Conservation (phyloP, 257 asterid species). For the Forsythia viridissima region DNA sequence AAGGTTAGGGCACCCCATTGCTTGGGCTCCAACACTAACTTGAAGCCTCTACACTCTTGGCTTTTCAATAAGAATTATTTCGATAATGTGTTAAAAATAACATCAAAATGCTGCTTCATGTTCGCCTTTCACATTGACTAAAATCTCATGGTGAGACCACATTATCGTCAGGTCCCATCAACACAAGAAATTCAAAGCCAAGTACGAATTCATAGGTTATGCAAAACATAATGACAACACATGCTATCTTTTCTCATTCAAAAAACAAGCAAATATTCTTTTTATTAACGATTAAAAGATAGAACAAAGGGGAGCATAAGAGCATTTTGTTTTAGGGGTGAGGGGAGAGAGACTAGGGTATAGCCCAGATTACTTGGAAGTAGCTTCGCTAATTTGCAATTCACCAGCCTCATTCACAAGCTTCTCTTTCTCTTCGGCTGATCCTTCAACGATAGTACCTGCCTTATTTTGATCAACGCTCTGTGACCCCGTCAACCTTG, state of each 20-base stretch:
- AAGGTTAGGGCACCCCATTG: neutral
- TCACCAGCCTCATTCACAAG: conserved; percentile 34
- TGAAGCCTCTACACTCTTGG: neutral
- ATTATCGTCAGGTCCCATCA: neutral
- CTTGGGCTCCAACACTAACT: neutral
- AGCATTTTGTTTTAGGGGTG: no score
- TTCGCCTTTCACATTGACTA: neutral
- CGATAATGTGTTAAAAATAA: neutral
- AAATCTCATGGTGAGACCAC: neutral
- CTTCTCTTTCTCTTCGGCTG: conserved; percentile 43
- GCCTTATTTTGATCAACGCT: conserved; percentile 20
- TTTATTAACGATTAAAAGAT: no score
- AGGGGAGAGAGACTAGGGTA: no score
- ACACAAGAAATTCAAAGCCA: neutral
- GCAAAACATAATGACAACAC: neutral
- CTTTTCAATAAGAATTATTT: neutral
- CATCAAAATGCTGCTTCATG: neutral
- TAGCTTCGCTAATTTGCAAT: conserved; percentile 29
- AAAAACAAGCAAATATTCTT: no score
- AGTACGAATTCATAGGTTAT: neutral
- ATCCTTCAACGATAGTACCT: conserved; percentile 26
- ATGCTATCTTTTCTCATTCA: neutral
- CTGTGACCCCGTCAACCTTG: conserved; percentile 53
- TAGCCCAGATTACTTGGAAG: conserved; percentile 31
- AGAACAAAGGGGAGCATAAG: neutral